Evolutionary conservation across 2,329 filamentous ascomycete species (phyloP).

Genomic region (Lachnellula occidentalis): DNA sequence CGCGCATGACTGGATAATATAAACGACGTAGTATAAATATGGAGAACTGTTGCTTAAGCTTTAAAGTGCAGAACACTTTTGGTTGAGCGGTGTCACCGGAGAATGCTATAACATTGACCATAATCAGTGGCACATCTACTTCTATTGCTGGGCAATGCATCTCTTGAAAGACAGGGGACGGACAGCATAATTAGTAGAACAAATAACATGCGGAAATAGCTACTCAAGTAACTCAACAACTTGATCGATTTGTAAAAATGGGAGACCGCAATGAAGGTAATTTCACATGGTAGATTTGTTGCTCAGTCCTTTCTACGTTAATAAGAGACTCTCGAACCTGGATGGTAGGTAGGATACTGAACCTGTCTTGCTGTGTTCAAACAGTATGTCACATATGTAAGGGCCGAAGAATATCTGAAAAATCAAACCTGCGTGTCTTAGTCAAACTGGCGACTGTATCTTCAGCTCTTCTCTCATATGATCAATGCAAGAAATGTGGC

Average conservation of each 20-base stretch:
- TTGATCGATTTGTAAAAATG: background rate
- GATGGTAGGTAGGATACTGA: conserved; percentile 38
- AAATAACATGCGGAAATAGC: too few species aligned
- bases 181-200: too few species aligned
- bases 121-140: too few species aligned
- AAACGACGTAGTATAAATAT: too few species aligned
- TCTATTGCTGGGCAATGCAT: too few species aligned
- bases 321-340: conserved; percentile 42
- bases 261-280: background rate
- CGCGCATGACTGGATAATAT: too few species aligned
- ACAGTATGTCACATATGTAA: conserved; percentile 56
- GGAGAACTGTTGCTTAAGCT: too few species aligned
- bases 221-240: too few species aligned
- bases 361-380: conserved; percentile 9
- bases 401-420: conserved; percentile 88
- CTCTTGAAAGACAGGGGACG: too few species aligned
- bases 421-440: conserved; percentile 73
- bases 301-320: conserved; percentile 3
- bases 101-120: too few species aligned
- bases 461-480: background rate
- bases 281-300: background rate
- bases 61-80: too few species aligned
- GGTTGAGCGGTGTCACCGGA: too few species aligned
- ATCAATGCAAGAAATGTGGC: background rate
- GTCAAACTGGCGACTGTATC: conserved; percentile 67